Conservation (phyloP, 169 alveolate species). For the Toxoplasma gondii region DNA sequence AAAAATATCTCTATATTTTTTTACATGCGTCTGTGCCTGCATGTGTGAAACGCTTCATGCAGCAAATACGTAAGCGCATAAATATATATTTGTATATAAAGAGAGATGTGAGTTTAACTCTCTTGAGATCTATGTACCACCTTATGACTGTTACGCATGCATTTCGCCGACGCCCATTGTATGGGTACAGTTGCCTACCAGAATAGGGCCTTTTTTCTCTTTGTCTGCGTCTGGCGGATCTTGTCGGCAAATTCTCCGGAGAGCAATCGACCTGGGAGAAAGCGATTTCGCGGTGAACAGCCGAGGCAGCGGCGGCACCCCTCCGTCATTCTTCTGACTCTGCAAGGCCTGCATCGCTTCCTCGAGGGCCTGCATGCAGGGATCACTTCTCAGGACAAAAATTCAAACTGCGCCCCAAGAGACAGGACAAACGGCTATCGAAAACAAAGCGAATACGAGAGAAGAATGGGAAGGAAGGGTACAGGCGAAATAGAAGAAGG, state of each 20-base stretch:
- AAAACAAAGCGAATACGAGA: no score
- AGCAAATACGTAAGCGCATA: no score
- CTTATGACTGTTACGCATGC: not conserved
- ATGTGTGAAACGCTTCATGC: not conserved
- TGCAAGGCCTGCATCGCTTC: not conserved
- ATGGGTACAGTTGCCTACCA: not conserved
- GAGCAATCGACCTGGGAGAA: conserved; percentile 13
- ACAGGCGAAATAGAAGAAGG: no score
- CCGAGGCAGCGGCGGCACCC: conserved; percentile 25
- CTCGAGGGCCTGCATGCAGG: conserved; percentile 1
- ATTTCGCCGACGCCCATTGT: not conserved
- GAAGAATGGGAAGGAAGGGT: no score
- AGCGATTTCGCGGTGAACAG: conserved; percentile 16
- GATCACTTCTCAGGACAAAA: not conserved
- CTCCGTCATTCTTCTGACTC: conserved; percentile 8
- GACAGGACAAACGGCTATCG: no score
- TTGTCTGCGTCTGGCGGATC: not conserved
- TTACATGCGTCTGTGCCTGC: not conserved
- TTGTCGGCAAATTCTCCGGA: conserved; percentile 34
- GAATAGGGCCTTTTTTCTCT: not conserved
- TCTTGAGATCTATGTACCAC: not conserved
- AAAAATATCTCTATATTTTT: not conserved
- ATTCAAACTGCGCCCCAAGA: no score
- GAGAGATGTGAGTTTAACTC: no score
- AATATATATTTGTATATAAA: no score